Evolutionary conservation across 2,329 filamentous ascomycete species (phyloP), one percentile per base, ranked within the genome.

Genomic region (Davidsoniella neocaledoniae): DNA sequence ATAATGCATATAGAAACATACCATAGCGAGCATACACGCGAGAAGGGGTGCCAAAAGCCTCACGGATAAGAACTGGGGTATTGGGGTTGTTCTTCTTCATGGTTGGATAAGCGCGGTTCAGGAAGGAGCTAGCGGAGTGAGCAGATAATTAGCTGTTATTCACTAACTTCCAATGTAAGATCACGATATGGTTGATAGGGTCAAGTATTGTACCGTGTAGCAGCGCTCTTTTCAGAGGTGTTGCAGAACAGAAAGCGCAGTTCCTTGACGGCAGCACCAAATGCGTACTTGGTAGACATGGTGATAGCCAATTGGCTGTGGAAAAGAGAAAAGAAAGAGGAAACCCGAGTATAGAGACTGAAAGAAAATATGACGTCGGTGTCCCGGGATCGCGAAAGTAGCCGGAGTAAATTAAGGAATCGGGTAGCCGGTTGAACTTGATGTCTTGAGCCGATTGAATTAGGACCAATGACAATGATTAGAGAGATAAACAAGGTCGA

Each of bases 71-170:
- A 67, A 98, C 96, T 49, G 91, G 91, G 45, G 77, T 88, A 66
- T 84, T 72, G 51, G 91, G 91, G 72, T 98, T 98, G 75, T 90
- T 85, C 74, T 94, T 93, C 79, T 98, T 98, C 90, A 98, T 96
- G 54, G 85, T 91, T 43, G 91, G 91, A 68, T 98, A 98, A 57
- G 87, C 81, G 64, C 86, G 79, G 56, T 81, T 82, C 57, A 98
- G 74, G 69, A 98, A 98, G 26, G 83, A 81, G 66, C 91, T 95
- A 46, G 49, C 36, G 29, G 42, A 53, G 57, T 54, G 57, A 57
- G 49, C 17, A 43, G 48, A 19, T 40, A 29, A 16, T 33, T 29
- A 47, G 16, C 36, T 39, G 17, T 16, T 23, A 21, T 21, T 8
- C 25, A 16, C 33, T 5, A 33, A 19, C 12, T 19, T 36, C 16